These are phyloP conservation scores for Colletotrichum phormii DNA, from an alignment of 2,329 filamentous ascomycete species.

Conservation along the genomic window DNA sequence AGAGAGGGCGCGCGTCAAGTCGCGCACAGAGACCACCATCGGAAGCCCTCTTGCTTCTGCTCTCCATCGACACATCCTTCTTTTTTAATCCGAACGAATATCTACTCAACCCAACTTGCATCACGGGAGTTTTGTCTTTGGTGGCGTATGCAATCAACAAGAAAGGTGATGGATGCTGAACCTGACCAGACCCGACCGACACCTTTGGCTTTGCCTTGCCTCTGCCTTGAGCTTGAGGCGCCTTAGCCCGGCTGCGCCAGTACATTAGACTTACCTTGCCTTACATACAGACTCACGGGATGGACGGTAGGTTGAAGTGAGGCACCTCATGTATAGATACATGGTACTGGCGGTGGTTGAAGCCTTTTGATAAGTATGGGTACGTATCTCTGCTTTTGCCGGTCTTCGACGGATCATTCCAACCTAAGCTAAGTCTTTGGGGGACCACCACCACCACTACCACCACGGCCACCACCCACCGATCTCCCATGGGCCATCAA, in stretches of 20 bases:
- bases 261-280: not conserved
- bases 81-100: not conserved
- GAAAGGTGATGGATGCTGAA: not conserved
- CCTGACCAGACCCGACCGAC: not conserved
- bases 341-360: not conserved
- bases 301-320: not conserved
- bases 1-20: not conserved
- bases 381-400: conserved; percentile 12
- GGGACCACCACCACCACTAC: not conserved
- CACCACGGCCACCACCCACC: not conserved
- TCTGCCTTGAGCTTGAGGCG: not conserved
- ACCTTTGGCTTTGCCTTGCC: not conserved
- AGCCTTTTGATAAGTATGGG: not conserved
- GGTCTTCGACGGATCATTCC: not conserved
- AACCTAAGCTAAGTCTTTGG: not conserved
- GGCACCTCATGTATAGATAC: conserved; percentile 13
- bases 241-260: conserved; percentile 8
- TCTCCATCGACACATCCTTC: not conserved
- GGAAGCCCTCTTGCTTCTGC: no score
- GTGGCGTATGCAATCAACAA: not conserved
- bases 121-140: not conserved
- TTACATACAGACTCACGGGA: not conserved
- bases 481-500: no score
- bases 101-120: not conserved
- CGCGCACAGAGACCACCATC: not conserved